These are phyloP conservation scores for Acanthamoeba quina DNA, from an alignment of 208 protist genomes.

Conservation along the genomic window DNA sequence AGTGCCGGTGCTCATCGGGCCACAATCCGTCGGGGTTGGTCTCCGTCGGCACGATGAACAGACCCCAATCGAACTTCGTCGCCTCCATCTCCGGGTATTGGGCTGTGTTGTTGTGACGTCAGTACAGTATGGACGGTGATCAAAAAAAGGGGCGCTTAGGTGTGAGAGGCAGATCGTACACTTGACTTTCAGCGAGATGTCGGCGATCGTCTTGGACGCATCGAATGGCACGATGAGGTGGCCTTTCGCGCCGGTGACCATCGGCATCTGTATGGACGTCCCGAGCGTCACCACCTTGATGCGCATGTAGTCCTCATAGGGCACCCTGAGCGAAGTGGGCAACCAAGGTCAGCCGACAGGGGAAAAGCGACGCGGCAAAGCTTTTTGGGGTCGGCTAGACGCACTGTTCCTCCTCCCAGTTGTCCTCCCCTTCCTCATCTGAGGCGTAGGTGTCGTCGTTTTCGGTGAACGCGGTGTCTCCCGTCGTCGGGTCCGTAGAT, in stretches of 20 bases:
- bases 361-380: neutral
- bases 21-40: constrained; percentile 67
- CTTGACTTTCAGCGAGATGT: constrained; percentile 58
- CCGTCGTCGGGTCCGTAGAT: constrained; percentile 39
- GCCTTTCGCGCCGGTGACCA: neutral
- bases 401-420: constrained; percentile 63
- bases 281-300: constrained; percentile 69
- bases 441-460: constrained; percentile 68
- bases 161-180: neutral
- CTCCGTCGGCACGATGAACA: constrained; percentile 52
- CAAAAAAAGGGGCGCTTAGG: neutral
- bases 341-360: neutral
- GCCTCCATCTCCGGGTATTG: constrained; percentile 68
- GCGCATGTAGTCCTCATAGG: constrained; percentile 67
- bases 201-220: constrained; percentile 31
- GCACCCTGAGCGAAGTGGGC: neutral
- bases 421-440: constrained; percentile 62
- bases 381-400: neutral
- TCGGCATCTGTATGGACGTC: constrained; percentile 18
- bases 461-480: constrained; percentile 61
- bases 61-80: constrained; percentile 59
- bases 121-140: neutral
- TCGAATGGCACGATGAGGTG: constrained; percentile 64
- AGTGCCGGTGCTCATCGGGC: constrained; percentile 59
- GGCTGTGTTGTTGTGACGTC: constrained; percentile 28